phyloP scores from a whole-genome alignment of 169 alveolate genomes.

The Plasmodium vinckei region DNA sequence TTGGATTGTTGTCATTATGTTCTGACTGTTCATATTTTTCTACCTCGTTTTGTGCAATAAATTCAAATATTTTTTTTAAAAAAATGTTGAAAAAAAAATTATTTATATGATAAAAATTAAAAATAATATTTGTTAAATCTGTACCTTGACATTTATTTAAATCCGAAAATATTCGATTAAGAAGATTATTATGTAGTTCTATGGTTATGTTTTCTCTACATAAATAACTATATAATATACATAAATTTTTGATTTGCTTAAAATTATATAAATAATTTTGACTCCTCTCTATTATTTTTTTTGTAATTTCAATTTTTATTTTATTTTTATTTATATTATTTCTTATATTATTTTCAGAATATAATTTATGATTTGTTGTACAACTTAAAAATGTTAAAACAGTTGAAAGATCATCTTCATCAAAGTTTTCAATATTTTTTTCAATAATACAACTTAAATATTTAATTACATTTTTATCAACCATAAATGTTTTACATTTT shows the following conservation, averaged over 20 bases:
- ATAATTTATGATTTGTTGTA: constrained; percentile 40
- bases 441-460: constrained; percentile 31
- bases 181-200: constrained; percentile 31
- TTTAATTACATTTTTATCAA: constrained; percentile 28
- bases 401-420: constrained; percentile 65
- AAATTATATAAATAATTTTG: constrained; percentile 49
- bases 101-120: constrained; percentile 61
- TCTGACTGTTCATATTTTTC: background rate
- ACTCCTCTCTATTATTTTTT: constrained; percentile 31
- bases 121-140: constrained; percentile 46
- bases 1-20: no score
- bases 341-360: constrained; percentile 8
- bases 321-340: constrained; percentile 18
- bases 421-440: constrained; percentile 44
- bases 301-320: constrained; percentile 10
- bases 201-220: constrained; percentile 65
- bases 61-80: constrained; percentile 41
- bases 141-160: constrained; percentile 55
- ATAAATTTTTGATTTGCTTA: constrained; percentile 55
- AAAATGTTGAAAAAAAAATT: constrained; percentile 54
- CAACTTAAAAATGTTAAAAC: constrained; percentile 44
- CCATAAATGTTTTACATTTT: constrained; percentile 29
- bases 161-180: constrained; percentile 24
- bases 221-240: constrained; percentile 52
- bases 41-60: background rate